Evolutionary conservation across 352 stramenopile species (phyloP), one percentile per base, ranked within the genome.

Genomic region (Peronospora tabacina): DNA sequence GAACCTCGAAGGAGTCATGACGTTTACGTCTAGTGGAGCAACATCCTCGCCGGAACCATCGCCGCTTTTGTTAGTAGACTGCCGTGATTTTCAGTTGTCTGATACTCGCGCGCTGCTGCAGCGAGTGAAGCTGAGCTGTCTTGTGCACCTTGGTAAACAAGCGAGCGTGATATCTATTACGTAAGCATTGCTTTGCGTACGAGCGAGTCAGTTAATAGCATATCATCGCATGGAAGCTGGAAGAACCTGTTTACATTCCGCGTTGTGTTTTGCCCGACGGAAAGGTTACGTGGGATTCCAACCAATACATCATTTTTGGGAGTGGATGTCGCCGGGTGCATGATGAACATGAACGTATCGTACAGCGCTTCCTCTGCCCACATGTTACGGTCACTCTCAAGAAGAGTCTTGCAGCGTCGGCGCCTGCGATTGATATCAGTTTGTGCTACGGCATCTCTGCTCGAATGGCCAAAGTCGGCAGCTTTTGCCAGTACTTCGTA

Each of bases 261-360:
- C n/a, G n/a, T 26, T n/a, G 28, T 8, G 19, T 33, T 13, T 43
- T 33, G 22, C 11, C 50, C 29, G n/a, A 50, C 22, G 16, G 38
- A 44, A 15, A 55, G 13, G 1, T 41, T 44, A 7, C 61, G 48
- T 32, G 81, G 81, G 12, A 85, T 63, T 5, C 81, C 81, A 22
- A 92, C 78, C 15, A 92, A 45, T 22, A 92, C 68, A 49, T 92
- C 78, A 58, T 92, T 92, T 68, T 92, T 92, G 7, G 81, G 81
- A 19, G 81, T 90, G 28, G 63, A 74, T 10, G 75, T 60, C 43
- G 63, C 53, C 15, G 81, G 81, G 38, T 87, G 65, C 81, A 92
- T 92, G 36, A 90, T 72, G 37, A 84, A 90, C 63, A 88, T 78
- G 58, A 71, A 81, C 12, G 79, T 84, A 24, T 63, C 30, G 56